Conservation (phyloP, 495 filamentous ascomycete species). For the Parachaetomium inaequale region DNA sequence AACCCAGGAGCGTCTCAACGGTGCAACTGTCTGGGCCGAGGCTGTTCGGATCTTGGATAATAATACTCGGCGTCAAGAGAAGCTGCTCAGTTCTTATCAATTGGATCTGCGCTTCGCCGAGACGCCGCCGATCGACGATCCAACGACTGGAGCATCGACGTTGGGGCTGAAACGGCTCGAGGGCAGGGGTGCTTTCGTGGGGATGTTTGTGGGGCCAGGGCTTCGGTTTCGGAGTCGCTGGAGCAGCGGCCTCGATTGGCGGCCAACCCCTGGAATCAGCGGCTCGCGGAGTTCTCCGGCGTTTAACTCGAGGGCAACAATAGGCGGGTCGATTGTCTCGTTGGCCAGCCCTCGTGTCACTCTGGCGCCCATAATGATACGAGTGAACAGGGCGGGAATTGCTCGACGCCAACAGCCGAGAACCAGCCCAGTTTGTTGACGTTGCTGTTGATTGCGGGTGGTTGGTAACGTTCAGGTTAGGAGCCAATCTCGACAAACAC, state of each 20-base stretch:
- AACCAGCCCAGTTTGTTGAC: background rate
- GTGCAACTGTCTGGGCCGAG: background rate
- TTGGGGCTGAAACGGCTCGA: constrained; percentile 12
- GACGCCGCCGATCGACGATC: background rate
- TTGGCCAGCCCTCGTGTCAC: constrained; percentile 4
- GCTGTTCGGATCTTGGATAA: background rate
- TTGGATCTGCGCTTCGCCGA: background rate
- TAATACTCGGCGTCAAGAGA: background rate
- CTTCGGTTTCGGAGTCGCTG: constrained; percentile 8
- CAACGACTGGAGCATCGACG: background rate
- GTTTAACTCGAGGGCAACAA: background rate
- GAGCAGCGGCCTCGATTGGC: constrained; percentile 5
- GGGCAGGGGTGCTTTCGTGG: constrained; percentile 1
- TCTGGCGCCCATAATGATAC: background rate
- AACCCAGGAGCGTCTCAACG: background rate
- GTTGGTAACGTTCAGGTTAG: too few species aligned
- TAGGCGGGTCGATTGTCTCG: background rate
- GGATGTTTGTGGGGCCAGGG: background rate
- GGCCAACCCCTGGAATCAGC: background rate
- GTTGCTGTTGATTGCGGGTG: too few species aligned
- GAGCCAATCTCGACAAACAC: too few species aligned
- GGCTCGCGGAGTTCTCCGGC: constrained; percentile 14
- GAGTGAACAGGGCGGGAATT: background rate
- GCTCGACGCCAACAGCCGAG: background rate
- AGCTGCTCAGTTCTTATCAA: background rate